Conservation (phyloP, 176 grass and related monocot genomes). For the Saccharum officinarum region DNA sequence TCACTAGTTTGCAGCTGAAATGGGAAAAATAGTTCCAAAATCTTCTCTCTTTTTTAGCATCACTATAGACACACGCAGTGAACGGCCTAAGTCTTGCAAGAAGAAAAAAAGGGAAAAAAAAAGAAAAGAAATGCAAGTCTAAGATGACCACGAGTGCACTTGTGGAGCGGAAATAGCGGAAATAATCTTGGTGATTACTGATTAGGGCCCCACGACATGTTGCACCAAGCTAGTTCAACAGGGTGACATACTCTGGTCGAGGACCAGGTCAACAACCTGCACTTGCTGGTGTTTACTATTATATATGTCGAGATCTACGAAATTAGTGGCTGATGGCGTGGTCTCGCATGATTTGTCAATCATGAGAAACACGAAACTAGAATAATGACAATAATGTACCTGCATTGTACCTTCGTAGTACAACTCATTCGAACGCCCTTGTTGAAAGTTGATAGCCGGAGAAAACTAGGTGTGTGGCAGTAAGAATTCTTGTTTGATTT, state of each 20-base stretch:
- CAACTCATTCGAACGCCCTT: not conserved
- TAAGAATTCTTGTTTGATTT: not conserved
- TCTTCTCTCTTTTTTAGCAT: too few relatives aligned
- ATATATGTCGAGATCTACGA: not conserved
- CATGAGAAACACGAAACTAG: too few relatives aligned
- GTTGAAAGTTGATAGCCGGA: not conserved
- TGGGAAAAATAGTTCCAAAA: too few relatives aligned
- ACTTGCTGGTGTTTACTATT: not conserved
- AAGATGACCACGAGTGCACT: not conserved
- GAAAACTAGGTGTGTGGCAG: not conserved
- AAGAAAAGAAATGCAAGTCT: too few relatives aligned
- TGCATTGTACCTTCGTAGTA: not conserved
- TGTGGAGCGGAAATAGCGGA: not conserved
- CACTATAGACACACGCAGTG: too few relatives aligned
- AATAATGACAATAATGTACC: not conserved
- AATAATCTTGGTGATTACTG: not conserved
- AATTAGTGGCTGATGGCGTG: not conserved
- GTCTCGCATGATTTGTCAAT: not conserved
- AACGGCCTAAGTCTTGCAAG: too few relatives aligned
- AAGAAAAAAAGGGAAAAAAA: too few relatives aligned
- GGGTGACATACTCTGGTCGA: not conserved
- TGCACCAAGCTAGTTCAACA: too few relatives aligned
- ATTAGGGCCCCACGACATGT: too few relatives aligned
- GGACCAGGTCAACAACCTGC: not conserved
- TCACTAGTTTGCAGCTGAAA: too few relatives aligned